phyloP scores from a whole-genome alignment of 805 yeast genomes.

The Lipomyces spencermartinsiae region DNA sequence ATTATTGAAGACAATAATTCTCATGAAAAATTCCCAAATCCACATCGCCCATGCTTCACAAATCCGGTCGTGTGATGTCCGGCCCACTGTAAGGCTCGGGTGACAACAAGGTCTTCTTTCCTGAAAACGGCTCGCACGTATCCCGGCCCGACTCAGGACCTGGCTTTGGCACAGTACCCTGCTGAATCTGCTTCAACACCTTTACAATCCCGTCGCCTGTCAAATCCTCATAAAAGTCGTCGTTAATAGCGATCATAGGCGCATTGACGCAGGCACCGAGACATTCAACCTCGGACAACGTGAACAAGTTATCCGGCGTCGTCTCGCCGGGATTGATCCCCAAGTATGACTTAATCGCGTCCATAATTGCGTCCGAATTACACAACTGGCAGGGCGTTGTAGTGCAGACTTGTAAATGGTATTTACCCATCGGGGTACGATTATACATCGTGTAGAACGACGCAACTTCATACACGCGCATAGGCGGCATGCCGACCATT shows the following conservation, averaged over 20 bases:
- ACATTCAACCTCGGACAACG: conserved; percentile 88
- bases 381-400: conserved; percentile 89
- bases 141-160: conserved; percentile 70
- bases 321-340: conserved; percentile 78
- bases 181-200: conserved; percentile 66
- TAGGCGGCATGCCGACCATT: conserved; percentile 85
- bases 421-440: conserved; percentile 84
- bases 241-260: conserved; percentile 85
- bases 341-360: conserved; percentile 66
- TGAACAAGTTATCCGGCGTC: conserved; percentile 74
- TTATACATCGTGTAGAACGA: conserved; percentile 92
- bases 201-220: conserved; percentile 68
- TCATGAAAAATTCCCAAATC: not conserved
- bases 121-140: conserved; percentile 78
- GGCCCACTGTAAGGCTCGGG: conserved; percentile 73
- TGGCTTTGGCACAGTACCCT: conserved; percentile 64
- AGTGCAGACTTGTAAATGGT: conserved; percentile 83
- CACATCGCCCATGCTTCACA: conserved; percentile 47
- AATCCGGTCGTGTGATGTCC: conserved; percentile 73
- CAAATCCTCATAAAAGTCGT: conserved; percentile 82
- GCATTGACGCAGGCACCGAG: conserved; percentile 92
- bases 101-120: conserved; percentile 64
- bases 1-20: conserved; percentile 1
- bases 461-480: conserved; percentile 90
- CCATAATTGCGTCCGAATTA: conserved; percentile 79